These are phyloP conservation scores for Cryptococcus deneoformans DNA, from an alignment of 1,284 basidiomycete species.

Conservation along the genomic window DNA sequence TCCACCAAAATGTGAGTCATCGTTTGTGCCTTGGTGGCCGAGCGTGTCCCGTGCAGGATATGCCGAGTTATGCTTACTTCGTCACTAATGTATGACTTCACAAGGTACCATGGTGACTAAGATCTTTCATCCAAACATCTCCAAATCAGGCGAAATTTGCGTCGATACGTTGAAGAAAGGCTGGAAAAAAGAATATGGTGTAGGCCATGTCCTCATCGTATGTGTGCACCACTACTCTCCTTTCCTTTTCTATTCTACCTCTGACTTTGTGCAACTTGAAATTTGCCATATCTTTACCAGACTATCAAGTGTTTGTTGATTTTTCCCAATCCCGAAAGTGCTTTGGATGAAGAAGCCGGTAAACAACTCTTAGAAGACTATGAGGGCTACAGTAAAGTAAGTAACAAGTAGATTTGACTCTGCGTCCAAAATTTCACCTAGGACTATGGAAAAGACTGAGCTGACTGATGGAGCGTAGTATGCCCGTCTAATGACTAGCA, in stretches of 20 bases:
- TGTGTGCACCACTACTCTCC: conserved; percentile 8
- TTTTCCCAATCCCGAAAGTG: conserved; percentile 93
- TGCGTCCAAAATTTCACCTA: not conserved
- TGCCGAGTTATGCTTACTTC: no score
- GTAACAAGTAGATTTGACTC: conserved; percentile 2
- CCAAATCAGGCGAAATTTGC: conserved; percentile 85
- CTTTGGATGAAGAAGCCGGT: conserved; percentile 90
- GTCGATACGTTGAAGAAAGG: conserved; percentile 97
- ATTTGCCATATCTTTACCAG: conserved; percentile 15
- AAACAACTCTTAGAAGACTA: conserved; percentile 87
- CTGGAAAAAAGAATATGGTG: conserved; percentile 92
- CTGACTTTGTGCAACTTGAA: no score
- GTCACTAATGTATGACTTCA: not conserved
- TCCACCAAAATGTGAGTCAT: conserved; percentile 79
- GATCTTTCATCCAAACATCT: conserved; percentile 97
- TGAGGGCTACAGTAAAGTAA: conserved; percentile 68
- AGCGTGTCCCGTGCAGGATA: not conserved
- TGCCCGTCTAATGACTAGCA: conserved; percentile 38
- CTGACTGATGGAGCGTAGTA: conserved; percentile 17
- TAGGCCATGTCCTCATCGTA: conserved; percentile 77
- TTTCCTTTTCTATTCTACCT: no score
- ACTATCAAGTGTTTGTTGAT: conserved; percentile 94
- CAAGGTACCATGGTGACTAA: conserved; percentile 84
- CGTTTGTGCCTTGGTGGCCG: not conserved
- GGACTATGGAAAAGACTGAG: not conserved